phyloP scores from a whole-genome alignment of 2,329 filamentous ascomycete species.

The Ceratocystis diversiconidia region DNA sequence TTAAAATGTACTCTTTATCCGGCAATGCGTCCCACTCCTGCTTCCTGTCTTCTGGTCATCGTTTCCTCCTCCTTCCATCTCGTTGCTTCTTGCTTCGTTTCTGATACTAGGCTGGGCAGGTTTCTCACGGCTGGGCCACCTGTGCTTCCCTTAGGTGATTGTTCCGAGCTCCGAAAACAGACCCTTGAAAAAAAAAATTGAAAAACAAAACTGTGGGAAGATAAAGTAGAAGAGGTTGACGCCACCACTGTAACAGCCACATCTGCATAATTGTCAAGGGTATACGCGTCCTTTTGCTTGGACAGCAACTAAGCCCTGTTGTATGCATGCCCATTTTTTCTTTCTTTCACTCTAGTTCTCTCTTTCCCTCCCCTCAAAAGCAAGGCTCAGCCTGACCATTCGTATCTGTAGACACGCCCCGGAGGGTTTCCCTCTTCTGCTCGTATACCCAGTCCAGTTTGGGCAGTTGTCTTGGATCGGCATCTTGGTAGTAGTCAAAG shows the following conservation, averaged over 20 bases:
- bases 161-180: not conserved
- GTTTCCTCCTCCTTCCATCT: not conserved
- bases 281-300: slow-evolving; percentile 2
- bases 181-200: not conserved
- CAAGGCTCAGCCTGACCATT: not conserved
- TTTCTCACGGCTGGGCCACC: not conserved
- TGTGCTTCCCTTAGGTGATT: not conserved
- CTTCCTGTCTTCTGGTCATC: not conserved
- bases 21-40: not conserved
- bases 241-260: not conserved
- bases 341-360: not conserved
- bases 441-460: not conserved
- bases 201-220: no score
- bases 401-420: not conserved
- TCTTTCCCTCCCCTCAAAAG: not conserved
- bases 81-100: not conserved
- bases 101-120: not conserved
- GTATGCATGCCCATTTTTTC: not conserved
- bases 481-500: not conserved
- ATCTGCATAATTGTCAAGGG: not conserved
- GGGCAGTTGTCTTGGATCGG: not conserved
- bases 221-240: not conserved
- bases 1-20: not conserved
- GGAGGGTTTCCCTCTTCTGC: not conserved
- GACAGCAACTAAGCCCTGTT: not conserved